phyloP scores from a whole-genome alignment of 2,329 filamentous ascomycete genomes.

The Verruconis gallopava region DNA sequence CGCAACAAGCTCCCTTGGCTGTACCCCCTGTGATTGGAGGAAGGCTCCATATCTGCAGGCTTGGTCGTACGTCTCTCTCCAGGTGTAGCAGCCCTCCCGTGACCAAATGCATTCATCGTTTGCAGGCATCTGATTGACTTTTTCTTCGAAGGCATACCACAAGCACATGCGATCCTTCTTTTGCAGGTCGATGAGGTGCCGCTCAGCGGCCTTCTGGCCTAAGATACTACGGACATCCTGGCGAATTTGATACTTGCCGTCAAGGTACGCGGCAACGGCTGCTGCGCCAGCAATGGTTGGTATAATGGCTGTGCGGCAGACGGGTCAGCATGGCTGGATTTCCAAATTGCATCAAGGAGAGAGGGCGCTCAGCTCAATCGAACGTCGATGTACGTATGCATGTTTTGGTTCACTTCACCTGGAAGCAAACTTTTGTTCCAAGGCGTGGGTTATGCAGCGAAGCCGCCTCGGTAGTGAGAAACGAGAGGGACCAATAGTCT shows the following conservation, averaged over 20 bases:
- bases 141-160: slow-evolving; percentile 53
- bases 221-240: slow-evolving; percentile 46
- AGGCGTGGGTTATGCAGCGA: no score
- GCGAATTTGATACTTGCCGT: slow-evolving; percentile 55
- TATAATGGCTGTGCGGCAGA: neutral
- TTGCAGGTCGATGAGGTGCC: slow-evolving; percentile 17
- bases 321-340: no score
- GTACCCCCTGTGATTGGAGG: slow-evolving; percentile 33
- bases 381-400: no score
- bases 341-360: no score
- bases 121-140: slow-evolving; percentile 36
- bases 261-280: slow-evolving; percentile 45
- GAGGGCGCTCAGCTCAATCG: no score
- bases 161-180: slow-evolving; percentile 35
- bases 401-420: no score
- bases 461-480: no score
- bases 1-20: slow-evolving; percentile 43
- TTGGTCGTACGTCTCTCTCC: slow-evolving; percentile 41
- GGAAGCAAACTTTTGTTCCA: no score
- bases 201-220: slow-evolving; percentile 28
- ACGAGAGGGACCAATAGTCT: no score
- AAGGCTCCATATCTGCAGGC: slow-evolving; percentile 49
- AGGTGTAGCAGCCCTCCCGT: slow-evolving; percentile 47
- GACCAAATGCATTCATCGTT: slow-evolving; percentile 55
- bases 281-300: slow-evolving; percentile 21